Evolutionary conservation across 805 yeast genomes (phyloP).

Genomic region (Candida michaelii): DNA sequence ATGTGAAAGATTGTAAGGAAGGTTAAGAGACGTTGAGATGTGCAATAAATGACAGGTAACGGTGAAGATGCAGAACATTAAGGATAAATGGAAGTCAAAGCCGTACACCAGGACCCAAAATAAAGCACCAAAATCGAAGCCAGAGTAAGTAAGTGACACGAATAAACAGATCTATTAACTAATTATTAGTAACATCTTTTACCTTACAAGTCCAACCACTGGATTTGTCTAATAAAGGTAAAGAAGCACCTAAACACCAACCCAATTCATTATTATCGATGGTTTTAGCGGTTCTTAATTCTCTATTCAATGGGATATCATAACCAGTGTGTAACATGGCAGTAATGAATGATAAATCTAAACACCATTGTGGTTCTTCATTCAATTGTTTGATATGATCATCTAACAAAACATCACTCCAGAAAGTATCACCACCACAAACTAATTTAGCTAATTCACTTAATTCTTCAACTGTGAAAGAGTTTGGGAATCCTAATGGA

Average conservation of each 20-base stretch:
- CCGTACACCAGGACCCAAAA: too few species aligned
- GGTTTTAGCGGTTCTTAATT: constrained; percentile 87
- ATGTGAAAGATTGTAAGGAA: too few species aligned
- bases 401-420: constrained; percentile 70
- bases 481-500: constrained; percentile 91
- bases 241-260: constrained; percentile 98
- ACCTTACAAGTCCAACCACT: constrained; percentile 71
- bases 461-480: constrained; percentile 84
- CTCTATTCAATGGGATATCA: constrained; percentile 87
- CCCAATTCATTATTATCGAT: constrained; percentile 90
- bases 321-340: constrained; percentile 94
- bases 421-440: constrained; percentile 76
- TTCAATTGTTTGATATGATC: constrained; percentile 65
- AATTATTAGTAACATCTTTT: constrained; percentile 14
- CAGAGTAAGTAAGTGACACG: too few species aligned
- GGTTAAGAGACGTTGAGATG: too few species aligned
- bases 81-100: too few species aligned
- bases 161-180: too few species aligned
- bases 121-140: too few species aligned
- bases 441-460: constrained; percentile 78
- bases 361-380: constrained; percentile 90
- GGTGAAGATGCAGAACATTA: too few species aligned
- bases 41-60: too few species aligned
- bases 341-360: constrained; percentile 87
- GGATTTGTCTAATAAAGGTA: constrained; percentile 74